Evolutionary conservation across 176 grass and related monocot species (phyloP), one percentile per base, ranked within the genome.

Genomic region (Elymus sibiricus): DNA sequence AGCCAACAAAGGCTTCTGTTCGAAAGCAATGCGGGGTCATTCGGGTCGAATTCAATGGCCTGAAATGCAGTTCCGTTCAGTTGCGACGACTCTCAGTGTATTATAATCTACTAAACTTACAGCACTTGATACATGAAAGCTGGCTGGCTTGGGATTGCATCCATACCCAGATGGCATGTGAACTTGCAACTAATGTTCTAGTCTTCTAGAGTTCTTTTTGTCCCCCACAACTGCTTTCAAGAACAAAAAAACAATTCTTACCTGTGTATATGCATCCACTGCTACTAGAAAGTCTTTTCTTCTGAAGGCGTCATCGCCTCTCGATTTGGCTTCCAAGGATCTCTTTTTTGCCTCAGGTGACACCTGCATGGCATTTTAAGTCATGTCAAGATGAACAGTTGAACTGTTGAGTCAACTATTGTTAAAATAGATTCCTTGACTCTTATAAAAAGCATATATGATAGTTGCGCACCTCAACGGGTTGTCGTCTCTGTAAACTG

Each of bases 1-100:
- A 98, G 47, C 93, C 94, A 95, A 29, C 93, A 94, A 66, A 98
- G 90, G 51, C 96, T 98, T 94, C 93, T 74, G 88, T 95, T 98
- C 11, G 96, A 98, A 16, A 88, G 72, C 44, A 98, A 79, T 9
- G 92, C 61, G 0, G 91, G 91, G 0, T 98, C 92, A 21, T 86
- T 94, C 22, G 93, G 96, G 19, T 98, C 71, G 49, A 98, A 70
- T 63, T 98, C 96, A 70, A 92, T 85, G 66, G 96, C 93, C 93
- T 98, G 87, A 79, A 73, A 88, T 68, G 37, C 22, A 90, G 25
- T 79, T 32, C 5, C 39, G 3, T 58, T 6, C 25, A 7, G 67
- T 35, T 14, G n/a, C n/a, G n/a, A n/a, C n/a, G n/a, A n/a, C n/a
- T n/a, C n/a, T n/a, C n/a, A n/a, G n/a, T n/a, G n/a, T n/a, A n/a